Base-by-base conservation (phyloP, 2,329 filamentous ascomycete species). In the Colletotrichum limetticola region DNA sequence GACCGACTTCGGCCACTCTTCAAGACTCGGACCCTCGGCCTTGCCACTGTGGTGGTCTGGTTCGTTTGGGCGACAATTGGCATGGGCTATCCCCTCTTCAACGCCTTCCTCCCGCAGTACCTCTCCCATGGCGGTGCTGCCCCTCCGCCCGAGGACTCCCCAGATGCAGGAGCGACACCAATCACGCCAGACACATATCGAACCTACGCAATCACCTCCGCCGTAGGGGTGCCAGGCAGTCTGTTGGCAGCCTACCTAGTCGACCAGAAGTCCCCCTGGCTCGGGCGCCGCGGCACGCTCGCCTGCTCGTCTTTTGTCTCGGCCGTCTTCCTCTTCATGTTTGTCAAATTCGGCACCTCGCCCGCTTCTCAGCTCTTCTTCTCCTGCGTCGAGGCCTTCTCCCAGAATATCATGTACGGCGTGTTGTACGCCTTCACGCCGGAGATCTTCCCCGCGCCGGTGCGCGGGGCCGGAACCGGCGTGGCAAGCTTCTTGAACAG, bases 41-140 rank as follows among this genome's bases (percentile, higher is more conserved):
- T 85, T 65, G 86, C 88, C 52, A 91, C 89, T 1, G 77, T 75
- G 4, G 82, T 91, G 26, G 85, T 96, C 60, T 95, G 93, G 93
- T 93, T 95, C 82, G 91, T 91, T 80, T 97, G 94, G 94, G 88
- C 91, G 0, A 92, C 90, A 16, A 95, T 97, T 76, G 94, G 94
- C 72, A 93, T 97, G 90, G 94, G 92, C 3, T 97, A 96, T 78
- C 94, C 94, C 1, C 89, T 97, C 1, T 97, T 96, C 88, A 97
- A 97, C 81, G 93, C 93, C 65, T 97, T 97, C 83, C 87, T 97
- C n/a, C 95, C 95, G 0, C 93, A 97, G 76, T 97, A 97, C 79
- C 90, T 97, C 72, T 89, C 91, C 28, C 88, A 91, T 68, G 88
- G 90, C 30, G 83, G 83, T 42, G 85, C 75, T 22, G 69, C 76